These are phyloP conservation scores for Leccinum uliginosum DNA, from an alignment of 768 basidiomycete genomes.

Conservation along the genomic window DNA sequence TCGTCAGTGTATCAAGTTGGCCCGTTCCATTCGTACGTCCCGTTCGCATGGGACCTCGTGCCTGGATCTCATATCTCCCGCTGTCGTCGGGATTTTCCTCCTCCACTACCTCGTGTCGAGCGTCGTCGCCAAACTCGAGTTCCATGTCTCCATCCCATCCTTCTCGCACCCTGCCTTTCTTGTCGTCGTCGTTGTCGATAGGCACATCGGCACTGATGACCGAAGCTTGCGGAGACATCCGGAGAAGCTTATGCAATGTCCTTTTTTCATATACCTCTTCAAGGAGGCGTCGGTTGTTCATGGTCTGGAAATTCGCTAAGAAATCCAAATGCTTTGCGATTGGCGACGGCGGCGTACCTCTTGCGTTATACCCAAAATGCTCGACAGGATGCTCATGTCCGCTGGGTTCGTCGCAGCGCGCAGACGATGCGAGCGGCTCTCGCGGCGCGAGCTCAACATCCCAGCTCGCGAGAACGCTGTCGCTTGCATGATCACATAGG, in stretches of 20 bases:
- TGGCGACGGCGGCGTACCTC: slow-evolving; percentile 50
- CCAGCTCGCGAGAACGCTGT: slow-evolving; percentile 64
- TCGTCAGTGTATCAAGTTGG: slow-evolving; percentile 35
- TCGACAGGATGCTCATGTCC: slow-evolving; percentile 75
- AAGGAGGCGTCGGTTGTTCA: slow-evolving; percentile 67
- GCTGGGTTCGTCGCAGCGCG: slow-evolving; percentile 44
- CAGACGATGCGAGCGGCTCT: slow-evolving; percentile 46
- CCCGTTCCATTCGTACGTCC: slow-evolving; percentile 38
- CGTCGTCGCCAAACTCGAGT: slow-evolving; percentile 22
- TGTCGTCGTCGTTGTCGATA: slow-evolving; percentile 4
- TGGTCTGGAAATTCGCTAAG: slow-evolving; percentile 44
- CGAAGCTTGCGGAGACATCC: slow-evolving; percentile 28
- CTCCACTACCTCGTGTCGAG: background rate
- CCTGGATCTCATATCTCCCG: slow-evolving; percentile 54
- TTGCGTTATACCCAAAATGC: slow-evolving; percentile 77
- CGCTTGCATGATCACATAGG: slow-evolving; percentile 70
- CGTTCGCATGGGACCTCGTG: slow-evolving; percentile 42
- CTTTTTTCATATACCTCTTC: slow-evolving; percentile 63
- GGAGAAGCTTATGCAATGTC: slow-evolving; percentile 56
- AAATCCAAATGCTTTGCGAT: background rate
- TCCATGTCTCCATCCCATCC: slow-evolving; percentile 40
- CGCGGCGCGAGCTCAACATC: slow-evolving; percentile 52
- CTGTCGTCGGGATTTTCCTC: slow-evolving; percentile 42
- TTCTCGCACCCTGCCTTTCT: slow-evolving; percentile 28
- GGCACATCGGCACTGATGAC: slow-evolving; percentile 22